phyloP scores from a whole-genome alignment of 2,329 filamentous ascomycete genomes.

The Fusarium sp. region DNA sequence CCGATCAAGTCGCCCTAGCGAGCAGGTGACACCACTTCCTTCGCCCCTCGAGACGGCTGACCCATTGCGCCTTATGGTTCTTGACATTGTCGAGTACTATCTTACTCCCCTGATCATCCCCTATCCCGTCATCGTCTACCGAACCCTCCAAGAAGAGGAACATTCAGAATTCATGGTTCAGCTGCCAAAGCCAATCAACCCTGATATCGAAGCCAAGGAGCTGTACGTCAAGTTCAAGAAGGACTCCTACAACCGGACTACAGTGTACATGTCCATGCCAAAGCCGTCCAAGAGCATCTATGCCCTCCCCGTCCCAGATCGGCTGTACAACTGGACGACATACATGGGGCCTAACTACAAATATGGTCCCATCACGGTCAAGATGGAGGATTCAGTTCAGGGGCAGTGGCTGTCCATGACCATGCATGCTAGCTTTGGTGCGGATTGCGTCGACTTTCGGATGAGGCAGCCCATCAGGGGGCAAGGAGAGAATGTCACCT shows the following conservation, averaged over 20 bases:
- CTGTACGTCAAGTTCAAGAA: neutral
- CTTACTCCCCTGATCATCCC: neutral
- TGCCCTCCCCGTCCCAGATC: neutral
- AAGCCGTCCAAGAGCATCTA: neutral
- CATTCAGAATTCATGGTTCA: neutral
- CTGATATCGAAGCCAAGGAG: neutral
- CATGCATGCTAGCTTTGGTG: neutral
- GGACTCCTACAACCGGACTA: neutral
- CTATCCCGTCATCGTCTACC: neutral
- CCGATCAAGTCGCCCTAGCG: neutral
- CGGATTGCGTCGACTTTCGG: neutral
- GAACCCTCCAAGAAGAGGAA: neutral
- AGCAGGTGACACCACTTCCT: neutral
- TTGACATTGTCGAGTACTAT: neutral
- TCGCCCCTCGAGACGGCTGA: neutral
- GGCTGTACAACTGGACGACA: neutral
- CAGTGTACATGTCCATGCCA: neutral
- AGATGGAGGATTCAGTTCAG: constrained; percentile 7
- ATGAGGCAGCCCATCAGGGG: neutral
- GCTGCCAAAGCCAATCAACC: neutral
- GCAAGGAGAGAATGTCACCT: neutral
- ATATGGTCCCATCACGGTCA: neutral
- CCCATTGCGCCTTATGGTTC: neutral
- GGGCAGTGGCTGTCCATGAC: constrained; percentile 2
- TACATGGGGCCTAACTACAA: neutral